phyloP scores from a whole-genome alignment of 2,329 filamentous ascomycete species.

The Diaporthe batatas region DNA sequence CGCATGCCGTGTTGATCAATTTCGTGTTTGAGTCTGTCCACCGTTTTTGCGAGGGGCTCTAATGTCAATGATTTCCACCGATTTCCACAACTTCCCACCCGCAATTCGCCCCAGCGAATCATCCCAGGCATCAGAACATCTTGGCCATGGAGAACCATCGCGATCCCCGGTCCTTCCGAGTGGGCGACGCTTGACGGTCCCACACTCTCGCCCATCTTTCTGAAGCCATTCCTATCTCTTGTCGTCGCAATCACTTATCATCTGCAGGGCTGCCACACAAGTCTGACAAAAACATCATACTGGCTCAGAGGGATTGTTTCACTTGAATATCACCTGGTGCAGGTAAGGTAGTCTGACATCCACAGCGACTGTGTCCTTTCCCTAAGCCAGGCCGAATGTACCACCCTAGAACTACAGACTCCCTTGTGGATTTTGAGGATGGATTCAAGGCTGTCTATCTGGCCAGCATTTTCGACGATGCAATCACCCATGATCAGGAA shows the following conservation, averaged over 20 bases:
- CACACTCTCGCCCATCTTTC: background rate
- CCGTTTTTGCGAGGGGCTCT: conserved; percentile 13
- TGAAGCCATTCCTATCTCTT: background rate
- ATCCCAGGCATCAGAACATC: background rate
- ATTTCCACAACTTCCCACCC: conserved; percentile 27
- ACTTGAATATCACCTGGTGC: too few relatives aligned
- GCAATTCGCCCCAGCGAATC: conserved; percentile 21
- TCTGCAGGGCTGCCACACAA: too few relatives aligned
- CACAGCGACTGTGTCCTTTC: background rate
- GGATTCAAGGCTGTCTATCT: too few relatives aligned
- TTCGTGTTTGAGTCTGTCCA: conserved; percentile 24
- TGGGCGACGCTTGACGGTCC: background rate
- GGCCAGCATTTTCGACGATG: background rate
- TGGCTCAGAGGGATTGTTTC: too few relatives aligned
- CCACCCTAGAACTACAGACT: background rate
- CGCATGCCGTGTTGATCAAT: conserved; percentile 24
- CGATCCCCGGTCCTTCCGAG: conserved; percentile 11
- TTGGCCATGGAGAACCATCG: conserved; percentile 20
- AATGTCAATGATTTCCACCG: conserved; percentile 26
- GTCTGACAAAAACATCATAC: too few relatives aligned
- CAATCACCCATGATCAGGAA: background rate
- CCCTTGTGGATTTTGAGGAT: background rate
- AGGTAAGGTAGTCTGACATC: background rate
- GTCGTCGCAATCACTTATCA: background rate
- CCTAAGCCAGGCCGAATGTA: background rate